A percentile compares a stretch with the other conserved stretches of the same genome.
Conservation (phyloP, 148 eudicot genomes). For the Camellia sinensis region DNA sequence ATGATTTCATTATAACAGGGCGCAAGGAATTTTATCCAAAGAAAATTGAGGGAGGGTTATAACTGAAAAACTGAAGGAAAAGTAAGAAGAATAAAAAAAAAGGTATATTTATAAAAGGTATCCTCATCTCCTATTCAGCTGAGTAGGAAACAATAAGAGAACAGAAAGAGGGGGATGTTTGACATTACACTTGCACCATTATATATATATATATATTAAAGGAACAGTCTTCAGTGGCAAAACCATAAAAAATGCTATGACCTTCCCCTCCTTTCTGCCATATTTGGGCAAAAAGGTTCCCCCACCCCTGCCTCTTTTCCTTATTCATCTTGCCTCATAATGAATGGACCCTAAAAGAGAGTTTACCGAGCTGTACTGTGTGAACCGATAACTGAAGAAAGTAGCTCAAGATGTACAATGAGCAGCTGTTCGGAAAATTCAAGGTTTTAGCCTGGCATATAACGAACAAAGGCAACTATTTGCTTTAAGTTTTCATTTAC, state of each 20-base stretch:
- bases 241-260: background rate
- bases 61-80: background rate
- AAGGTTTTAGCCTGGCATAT: background rate
- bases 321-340: background rate
- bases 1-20: background rate
- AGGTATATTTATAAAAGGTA: background rate
- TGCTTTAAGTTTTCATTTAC: background rate
- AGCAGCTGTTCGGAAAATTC: background rate
- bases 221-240: background rate
- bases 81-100: background rate
- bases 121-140: background rate
- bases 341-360: background rate
- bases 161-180: background rate
- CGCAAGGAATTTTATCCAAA: background rate
- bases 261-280: background rate
- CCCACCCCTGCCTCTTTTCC: background rate
- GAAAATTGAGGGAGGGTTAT: background rate
- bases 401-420: no score
- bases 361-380: background rate
- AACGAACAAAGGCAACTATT: background rate
- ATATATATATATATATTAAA: background rate
- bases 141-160: background rate
- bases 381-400: background rate
- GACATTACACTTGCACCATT: no score
- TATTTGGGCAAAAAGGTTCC: background rate